A percentile compares a stretch with the other conserved stretches of the same genome.
These are phyloP conservation scores for Auricularia heimuer DNA, from an alignment of 768 basidiomycete species.

Conservation along the genomic window DNA sequence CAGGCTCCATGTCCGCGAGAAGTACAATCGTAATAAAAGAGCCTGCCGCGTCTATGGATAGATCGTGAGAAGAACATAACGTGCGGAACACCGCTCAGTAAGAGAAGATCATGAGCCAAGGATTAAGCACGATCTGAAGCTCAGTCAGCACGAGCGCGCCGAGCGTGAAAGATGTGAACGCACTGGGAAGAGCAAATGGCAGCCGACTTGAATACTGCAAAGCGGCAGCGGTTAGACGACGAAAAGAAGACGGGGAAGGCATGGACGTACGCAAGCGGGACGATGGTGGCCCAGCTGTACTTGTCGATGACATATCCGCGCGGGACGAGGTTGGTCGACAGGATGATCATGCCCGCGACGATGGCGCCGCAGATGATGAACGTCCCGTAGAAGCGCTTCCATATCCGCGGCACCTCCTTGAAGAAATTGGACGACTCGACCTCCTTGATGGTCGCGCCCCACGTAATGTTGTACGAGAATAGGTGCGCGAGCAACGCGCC, in stretches of 20 bases:
- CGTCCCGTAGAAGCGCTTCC: slow-evolving; percentile 66
- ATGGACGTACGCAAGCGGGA: slow-evolving; percentile 57
- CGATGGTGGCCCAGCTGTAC: slow-evolving; percentile 44
- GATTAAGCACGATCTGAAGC: background rate
- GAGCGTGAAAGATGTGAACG: background rate
- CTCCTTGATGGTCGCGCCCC: slow-evolving; percentile 77
- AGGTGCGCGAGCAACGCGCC: slow-evolving; percentile 32
- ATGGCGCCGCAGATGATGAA: slow-evolving; percentile 43
- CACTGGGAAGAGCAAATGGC: background rate
- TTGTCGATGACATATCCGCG: slow-evolving; percentile 51
- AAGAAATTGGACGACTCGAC: slow-evolving; percentile 86
- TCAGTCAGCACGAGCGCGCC: background rate
- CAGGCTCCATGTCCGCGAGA: too few species aligned
- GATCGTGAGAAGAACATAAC: too few species aligned
- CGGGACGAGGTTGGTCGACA: slow-evolving; percentile 46
- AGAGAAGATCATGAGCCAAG: background rate
- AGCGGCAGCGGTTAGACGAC: background rate
- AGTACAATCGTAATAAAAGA: too few species aligned
- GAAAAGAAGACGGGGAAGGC: background rate
- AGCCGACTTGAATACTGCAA: background rate
- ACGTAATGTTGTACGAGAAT: slow-evolving; percentile 31
- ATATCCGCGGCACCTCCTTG: slow-evolving; percentile 78
- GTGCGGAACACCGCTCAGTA: background rate
- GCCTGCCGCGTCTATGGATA: too few species aligned
- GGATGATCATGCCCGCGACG: slow-evolving; percentile 46